Conservation (phyloP, 2,329 filamentous ascomycete species). For the Pyricularia grisea region DNA sequence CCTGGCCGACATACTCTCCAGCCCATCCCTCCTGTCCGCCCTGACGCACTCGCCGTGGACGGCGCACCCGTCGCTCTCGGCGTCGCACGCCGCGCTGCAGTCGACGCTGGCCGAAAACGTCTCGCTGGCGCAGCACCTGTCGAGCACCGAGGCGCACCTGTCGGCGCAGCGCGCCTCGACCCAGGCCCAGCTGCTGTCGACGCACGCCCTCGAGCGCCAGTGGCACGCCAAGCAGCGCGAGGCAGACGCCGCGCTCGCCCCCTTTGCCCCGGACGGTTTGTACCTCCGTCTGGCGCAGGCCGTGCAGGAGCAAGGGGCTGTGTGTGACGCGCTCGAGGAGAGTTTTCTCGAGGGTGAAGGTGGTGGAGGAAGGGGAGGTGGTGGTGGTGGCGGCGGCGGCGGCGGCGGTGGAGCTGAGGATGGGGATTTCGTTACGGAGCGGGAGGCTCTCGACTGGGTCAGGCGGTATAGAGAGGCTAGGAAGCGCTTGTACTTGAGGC, state of each 20-base stretch:
- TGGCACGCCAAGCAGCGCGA: constrained; percentile 84
- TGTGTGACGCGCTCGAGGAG: constrained; percentile 80
- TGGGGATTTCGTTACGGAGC: constrained; percentile 53
- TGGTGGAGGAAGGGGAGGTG: constrained; percentile 26
- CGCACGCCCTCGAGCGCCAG: constrained; percentile 82
- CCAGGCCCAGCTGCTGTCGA: constrained; percentile 71
- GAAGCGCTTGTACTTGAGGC: constrained; percentile 67
- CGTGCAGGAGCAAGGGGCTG: constrained; percentile 70
- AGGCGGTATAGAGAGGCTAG: constrained; percentile 71
- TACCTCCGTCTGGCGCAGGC: constrained; percentile 73
- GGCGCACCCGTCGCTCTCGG: constrained; percentile 61
- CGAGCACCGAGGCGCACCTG: constrained; percentile 48
- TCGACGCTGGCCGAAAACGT: constrained; percentile 63
- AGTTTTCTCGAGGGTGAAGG: constrained; percentile 63
- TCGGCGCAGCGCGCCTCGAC: constrained; percentile 56
- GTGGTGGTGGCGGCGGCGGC: constrained; percentile 39
- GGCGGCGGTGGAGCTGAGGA: constrained; percentile 47
- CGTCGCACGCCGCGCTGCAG: constrained; percentile 56
- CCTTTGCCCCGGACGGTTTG: constrained; percentile 77
- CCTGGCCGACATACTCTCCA: constrained; percentile 59
- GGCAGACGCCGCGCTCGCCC: constrained; percentile 75
- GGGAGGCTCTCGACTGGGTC: constrained; percentile 81
- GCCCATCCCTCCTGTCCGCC: constrained; percentile 59
- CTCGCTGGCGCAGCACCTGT: constrained; percentile 54
- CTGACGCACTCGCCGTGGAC: constrained; percentile 59